A percentile compares a stretch with the other conserved stretches of the same genome.
Conservation (phyloP, 2,329 filamentous ascomycete genomes). For the Alternaria novae-zelandiae region DNA sequence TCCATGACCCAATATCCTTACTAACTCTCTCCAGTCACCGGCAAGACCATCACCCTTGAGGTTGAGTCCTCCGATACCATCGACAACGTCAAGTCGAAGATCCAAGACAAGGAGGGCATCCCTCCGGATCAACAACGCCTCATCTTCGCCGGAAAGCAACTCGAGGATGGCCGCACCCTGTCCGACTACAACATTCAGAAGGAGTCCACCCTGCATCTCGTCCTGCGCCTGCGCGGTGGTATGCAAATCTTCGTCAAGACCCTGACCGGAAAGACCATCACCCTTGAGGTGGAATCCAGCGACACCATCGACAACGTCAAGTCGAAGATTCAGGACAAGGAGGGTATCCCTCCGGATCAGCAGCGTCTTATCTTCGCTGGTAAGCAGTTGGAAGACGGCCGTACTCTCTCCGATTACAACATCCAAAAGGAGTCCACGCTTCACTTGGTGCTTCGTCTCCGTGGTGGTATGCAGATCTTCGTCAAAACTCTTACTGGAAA, state of each 20-base stretch:
- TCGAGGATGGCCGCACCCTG: constrained; percentile 63
- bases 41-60: constrained; percentile 60
- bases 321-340: constrained; percentile 97
- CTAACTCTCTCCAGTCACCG: constrained; percentile 58
- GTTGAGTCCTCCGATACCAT: constrained; percentile 51
- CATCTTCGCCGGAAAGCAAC: constrained; percentile 65
- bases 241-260: constrained; percentile 71
- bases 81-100: constrained; percentile 53
- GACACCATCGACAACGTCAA: constrained; percentile 98
- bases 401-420: constrained; percentile 90
- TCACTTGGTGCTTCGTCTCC: constrained; percentile 84
- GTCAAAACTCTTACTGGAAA: constrained; percentile 74
- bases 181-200: constrained; percentile 65
- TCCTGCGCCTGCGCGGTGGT: constrained; percentile 73
- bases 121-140: constrained; percentile 65
- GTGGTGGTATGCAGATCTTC: constrained; percentile 74
- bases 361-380: constrained; percentile 96
- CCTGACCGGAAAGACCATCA: constrained; percentile 69
- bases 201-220: constrained; percentile 73
- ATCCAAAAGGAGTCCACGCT: constrained; percentile 93
- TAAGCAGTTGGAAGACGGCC: constrained; percentile 95
- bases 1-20: constrained; percentile 34
- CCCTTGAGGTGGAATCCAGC: constrained; percentile 70
- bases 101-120: constrained; percentile 66
- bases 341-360: constrained; percentile 94